Conservation (phyloP, 2,329 filamentous ascomycete species). For the Paracoccidioides lutzii region DNA sequence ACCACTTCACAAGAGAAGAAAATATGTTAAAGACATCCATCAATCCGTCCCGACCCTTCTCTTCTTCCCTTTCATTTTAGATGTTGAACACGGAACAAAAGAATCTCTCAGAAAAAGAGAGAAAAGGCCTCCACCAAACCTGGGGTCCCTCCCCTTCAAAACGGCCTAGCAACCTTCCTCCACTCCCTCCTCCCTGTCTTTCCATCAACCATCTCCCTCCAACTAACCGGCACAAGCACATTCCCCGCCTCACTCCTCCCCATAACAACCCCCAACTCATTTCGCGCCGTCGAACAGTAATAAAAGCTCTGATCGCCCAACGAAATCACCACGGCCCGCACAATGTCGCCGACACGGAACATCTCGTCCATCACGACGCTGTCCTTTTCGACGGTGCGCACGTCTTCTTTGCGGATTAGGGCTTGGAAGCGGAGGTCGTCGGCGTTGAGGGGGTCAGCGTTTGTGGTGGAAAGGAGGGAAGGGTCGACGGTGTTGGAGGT, state of each 20-base stretch:
- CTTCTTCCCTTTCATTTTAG: background rate
- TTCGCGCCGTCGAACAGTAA: conserved; percentile 82
- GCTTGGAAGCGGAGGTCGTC: conserved; percentile 65
- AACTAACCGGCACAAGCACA: conserved; percentile 83
- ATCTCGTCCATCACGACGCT: conserved; percentile 81
- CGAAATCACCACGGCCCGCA: conserved; percentile 76
- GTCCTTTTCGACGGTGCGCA: conserved; percentile 90
- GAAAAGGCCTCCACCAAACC: background rate
- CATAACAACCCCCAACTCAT: conserved; percentile 88
- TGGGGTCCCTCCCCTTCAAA: conserved; percentile 37
- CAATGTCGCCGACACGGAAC: conserved; percentile 85
- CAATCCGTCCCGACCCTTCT: no score
- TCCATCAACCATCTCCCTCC: conserved; percentile 91
- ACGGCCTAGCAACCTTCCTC: conserved; percentile 90
- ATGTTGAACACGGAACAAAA: background rate
- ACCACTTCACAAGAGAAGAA: no score
- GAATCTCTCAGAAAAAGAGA: background rate
- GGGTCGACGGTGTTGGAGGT: conserved; percentile 14
- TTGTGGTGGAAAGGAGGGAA: conserved; percentile 14
- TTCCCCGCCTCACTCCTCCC: conserved; percentile 78
- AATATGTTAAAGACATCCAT: no score
- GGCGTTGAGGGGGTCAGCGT: conserved; percentile 34
- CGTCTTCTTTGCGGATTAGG: conserved; percentile 76
- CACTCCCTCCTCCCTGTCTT: conserved; percentile 59
- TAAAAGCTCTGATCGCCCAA: conserved; percentile 90